Percentiles rank a stretch among this genome's conserved stretches.
phyloP scores from a whole-genome alignment of 1,284 basidiomycete genomes.

The Sporisorium iseilematis-ciliati region DNA sequence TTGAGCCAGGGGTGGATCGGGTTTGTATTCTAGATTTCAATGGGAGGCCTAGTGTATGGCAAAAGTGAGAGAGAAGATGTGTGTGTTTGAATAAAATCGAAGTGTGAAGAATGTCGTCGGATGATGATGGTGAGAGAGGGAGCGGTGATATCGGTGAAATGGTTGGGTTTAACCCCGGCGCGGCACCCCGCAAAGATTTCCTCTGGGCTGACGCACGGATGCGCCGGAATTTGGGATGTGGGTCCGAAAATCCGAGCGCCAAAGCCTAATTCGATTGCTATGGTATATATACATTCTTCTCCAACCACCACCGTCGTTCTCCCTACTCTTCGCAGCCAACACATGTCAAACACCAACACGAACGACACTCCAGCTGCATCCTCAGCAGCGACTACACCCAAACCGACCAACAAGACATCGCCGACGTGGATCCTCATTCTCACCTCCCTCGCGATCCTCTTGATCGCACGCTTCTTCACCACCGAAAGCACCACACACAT shows the following conservation, averaged over 20 bases:
- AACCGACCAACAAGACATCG: background rate
- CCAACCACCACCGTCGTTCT: too few species aligned
- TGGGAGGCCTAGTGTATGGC: background rate
- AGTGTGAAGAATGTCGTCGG: too few species aligned
- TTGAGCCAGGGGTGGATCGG: background rate
- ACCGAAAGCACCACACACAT: background rate
- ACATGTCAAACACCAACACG: background rate
- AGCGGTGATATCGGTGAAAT: too few species aligned
- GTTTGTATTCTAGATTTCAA: background rate
- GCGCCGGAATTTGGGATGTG: too few species aligned
- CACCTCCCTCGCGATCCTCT: constrained; percentile 1
- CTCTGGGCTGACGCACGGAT: too few species aligned
- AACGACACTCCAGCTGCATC: background rate
- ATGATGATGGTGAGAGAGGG: too few species aligned
- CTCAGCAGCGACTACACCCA: background rate
- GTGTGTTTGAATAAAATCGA: too few species aligned
- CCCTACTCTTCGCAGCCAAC: background rate
- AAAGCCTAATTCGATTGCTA: too few species aligned
- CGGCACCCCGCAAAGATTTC: too few species aligned
- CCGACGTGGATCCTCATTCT: constrained; percentile 3
- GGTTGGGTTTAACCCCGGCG: too few species aligned
- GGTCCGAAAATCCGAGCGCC: too few species aligned
- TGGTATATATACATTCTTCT: too few species aligned
- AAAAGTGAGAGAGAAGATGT: background rate
- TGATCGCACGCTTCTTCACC: constrained; percentile 6